Evolutionary conservation across 345 rosid species (phyloP), one percentile per base, ranked within the genome.

Genomic region (Pelargonium nanum): DNA sequence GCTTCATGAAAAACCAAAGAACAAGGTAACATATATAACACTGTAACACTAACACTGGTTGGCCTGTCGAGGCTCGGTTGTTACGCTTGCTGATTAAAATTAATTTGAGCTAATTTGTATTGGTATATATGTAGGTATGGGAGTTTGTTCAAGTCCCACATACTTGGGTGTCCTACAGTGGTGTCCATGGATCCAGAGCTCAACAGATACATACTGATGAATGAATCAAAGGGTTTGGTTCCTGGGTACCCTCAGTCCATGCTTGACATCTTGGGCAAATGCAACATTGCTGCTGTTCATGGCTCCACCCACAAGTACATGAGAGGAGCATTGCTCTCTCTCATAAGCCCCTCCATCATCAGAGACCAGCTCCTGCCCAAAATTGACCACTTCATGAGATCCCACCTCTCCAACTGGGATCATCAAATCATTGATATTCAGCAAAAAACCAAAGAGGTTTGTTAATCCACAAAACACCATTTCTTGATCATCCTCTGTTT

Each of bases 231-330:
- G 70, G 98, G 98, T 25, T 77, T 88, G 26, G 86, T 91, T 62
- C 91, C 98, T 34, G 98, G 98, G 19, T 91, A 91, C 64, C 96
- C 96, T 19, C 78, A 83, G 69, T 88, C 98, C 59, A 88, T 84
- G 92, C 78, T 75, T n/a, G 95, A 88, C 60, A 86, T 91, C 22
- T 61, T 91, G 17, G 94, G 98, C 51, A 80, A 76, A 65, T 59
- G 75, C 63, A 91, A 91, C 74, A 83, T 91, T 52, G 89, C 92
- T 19, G 94, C 94, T 2, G 91, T 91, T 68, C 84, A 86, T 22
- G 96, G 98, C 53, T 66, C 88, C 24, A 63, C 82, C 53, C 97
- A 91, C 63, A 83, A 71, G 74, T 56, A 66, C 57, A 84, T 88
- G 75, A 80, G 97, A 72, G 89, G 94, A 21, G 76, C 94, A 0